Base-by-base conservation (phyloP, 176 grass and related monocot species). In the Chrysopogon serrulatus region DNA sequence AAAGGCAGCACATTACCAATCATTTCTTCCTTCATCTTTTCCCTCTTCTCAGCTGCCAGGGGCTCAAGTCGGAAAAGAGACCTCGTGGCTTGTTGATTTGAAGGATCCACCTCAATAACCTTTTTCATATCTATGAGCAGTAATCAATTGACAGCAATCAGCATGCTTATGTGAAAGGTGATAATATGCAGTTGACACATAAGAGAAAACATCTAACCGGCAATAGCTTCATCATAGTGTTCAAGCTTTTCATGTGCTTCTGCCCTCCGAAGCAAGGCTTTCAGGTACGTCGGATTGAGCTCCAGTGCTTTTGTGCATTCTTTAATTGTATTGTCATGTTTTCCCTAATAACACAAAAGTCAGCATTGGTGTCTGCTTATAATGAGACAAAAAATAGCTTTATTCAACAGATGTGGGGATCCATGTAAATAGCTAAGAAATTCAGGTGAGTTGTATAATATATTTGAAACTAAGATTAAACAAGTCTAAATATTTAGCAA, bases 21-120 rank as follows among this genome's bases (percentile, higher is more conserved):
- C 96, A 96, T 94, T 84, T 99, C 96, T 86, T 99, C 96, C 65
- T 99, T 99, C 96, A 99, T 89, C 37, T 99, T 99, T 84, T 99
- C 96, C 81, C 68, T 90, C 81, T 99, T 99, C 82, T 99, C 93
- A 41, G 80, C 93, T 53, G 96, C 96, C 64, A 96, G 43, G 84
- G 91, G 93, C 37, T 98, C 96, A 45, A 95, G 91, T 36, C 80
- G 87, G 44, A 76, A 85, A 79, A 98, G 47, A 36, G 83, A 91
- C 88, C 74, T 89, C 68, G 76, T 98, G 63, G 91, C 96, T 79
- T 96, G 93, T 71, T 93, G 89, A 81, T 96, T 98, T 79, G 89
- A 88, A 94, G 89, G 87, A 86, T 96, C 91, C 33, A 96, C 12
- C 59, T 94, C 91, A 9, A 87, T 45, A 65, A 96, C 69, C 69